Evolutionary conservation across 495 filamentous ascomycete species (phyloP).

Genomic region (Emericellopsis terricola): DNA sequence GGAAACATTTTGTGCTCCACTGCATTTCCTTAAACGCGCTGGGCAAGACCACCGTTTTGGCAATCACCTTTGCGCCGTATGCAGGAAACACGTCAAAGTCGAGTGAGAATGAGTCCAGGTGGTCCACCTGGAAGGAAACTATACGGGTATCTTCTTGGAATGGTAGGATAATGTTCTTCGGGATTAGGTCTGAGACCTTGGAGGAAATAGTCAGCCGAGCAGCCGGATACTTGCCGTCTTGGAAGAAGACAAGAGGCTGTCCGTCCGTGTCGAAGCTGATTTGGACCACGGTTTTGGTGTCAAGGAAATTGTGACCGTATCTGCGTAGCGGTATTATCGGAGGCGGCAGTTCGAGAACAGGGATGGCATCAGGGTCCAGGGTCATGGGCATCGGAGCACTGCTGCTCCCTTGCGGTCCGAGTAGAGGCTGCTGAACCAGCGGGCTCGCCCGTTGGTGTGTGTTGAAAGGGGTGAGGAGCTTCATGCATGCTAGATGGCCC

Average conservation of each 20-base stretch:
- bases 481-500: conserved; percentile 88
- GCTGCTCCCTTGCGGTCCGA: conserved; percentile 24
- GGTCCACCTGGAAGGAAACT: conserved; percentile 92
- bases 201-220: conserved; percentile 91
- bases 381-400: conserved; percentile 42
- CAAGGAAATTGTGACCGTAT: conserved; percentile 96
- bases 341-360: conserved; percentile 78
- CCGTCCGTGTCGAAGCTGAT: conserved; percentile 61
- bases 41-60: conserved; percentile 80
- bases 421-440: conserved; percentile 9
- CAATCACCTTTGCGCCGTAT: conserved; percentile 92
- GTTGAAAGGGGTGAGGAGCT: conserved; percentile 49
- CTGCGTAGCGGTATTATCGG: conserved; percentile 88
- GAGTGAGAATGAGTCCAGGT: conserved; percentile 75
- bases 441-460: conserved; percentile 12
- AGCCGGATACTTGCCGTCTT: conserved; percentile 87
- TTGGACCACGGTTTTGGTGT: conserved; percentile 88
- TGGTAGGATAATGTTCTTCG: conserved; percentile 82
- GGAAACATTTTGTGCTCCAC: conserved; percentile 59
- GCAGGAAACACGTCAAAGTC: conserved; percentile 97
- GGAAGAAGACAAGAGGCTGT: conserved; percentile 70
- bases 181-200: conserved; percentile 87
- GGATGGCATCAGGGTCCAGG: conserved; percentile 71
- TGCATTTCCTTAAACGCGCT: conserved; percentile 57
- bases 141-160: conserved; percentile 88